Conservation (phyloP, 1,139 yeast genomes). For the Lodderomyces elongisporus region DNA sequence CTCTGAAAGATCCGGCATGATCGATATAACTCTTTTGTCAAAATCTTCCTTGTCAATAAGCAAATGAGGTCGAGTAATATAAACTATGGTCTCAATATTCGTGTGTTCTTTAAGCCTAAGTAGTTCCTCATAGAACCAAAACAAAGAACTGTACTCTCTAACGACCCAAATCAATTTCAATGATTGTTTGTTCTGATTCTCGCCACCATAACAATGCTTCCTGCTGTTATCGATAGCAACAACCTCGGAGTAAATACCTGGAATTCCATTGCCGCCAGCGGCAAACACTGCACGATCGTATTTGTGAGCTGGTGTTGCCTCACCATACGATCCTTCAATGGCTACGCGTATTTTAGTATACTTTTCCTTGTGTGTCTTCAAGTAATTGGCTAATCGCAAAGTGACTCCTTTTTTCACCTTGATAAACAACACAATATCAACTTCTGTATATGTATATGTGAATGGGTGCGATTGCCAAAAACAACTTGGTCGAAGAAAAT, state of each 20-base stretch:
- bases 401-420: slow-evolving; percentile 40
- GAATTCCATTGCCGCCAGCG: slow-evolving; percentile 44
- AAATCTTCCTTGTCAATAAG: slow-evolving; percentile 6
- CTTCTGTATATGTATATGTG: slow-evolving; percentile 26
- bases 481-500: slow-evolving; percentile 32
- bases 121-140: slow-evolving; percentile 51
- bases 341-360: slow-evolving; percentile 31
- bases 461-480: slow-evolving; percentile 47
- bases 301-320: slow-evolving; percentile 23
- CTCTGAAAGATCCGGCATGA: neutral
- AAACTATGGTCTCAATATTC: slow-evolving; percentile 31
- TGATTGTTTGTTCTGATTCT: slow-evolving; percentile 16
- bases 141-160: slow-evolving; percentile 37
- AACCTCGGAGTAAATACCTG: slow-evolving; percentile 41
- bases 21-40: neutral
- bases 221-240: slow-evolving; percentile 12
- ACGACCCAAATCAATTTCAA: slow-evolving; percentile 50
- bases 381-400: slow-evolving; percentile 24
- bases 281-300: slow-evolving; percentile 30
- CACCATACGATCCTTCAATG: slow-evolving; percentile 42
- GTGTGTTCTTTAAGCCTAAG: slow-evolving; percentile 24
- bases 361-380: slow-evolving; percentile 23
- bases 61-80: slow-evolving; percentile 37
- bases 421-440: slow-evolving; percentile 24
- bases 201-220: slow-evolving; percentile 7